Evolutionary conservation across 225 moss, liverwort and hornwort genomes (phyloP), one percentile per base, ranked within the genome.

Genomic region (Sphagnum tenellum): DNA sequence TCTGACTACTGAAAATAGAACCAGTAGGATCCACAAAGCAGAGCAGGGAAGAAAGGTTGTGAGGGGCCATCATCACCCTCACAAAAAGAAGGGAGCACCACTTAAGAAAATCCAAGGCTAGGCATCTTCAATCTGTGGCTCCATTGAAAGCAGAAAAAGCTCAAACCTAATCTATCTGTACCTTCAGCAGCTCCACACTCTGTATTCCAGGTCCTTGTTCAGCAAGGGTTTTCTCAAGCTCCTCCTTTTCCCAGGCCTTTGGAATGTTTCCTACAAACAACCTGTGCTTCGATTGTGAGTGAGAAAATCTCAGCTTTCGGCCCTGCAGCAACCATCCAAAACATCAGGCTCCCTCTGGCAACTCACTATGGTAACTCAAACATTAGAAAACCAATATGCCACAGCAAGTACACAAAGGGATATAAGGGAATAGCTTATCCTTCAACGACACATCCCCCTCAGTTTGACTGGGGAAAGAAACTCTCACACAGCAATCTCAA

Each of bases 161-260:
- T 29, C 8, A 56, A 11, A 44, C 44, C 8, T 46, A 5, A 45
- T 12, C 8, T 7, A 67, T 64, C 13, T 10, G 5, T 63, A 98
- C 98, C 90, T 93, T 92, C 52, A 98, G 76, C 65, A 98, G 89
- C 82, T 98, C 98, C 11, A 98, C 90, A 67, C 98, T 93, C 70
- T 98, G 98, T 64, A 93, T 98, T 70, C 98, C 98, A 70, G 98
- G 98, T 64, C 98, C 98, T 74, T 98, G 98, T 73, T 98, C 98
- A 62, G 85, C 80, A 9, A 98, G 70, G 52, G 93, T 80, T 81
- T 89, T 98, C 76, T 98, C 98, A 64, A 98, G 79, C 69, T 98
- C 98, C 76, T 98, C 98, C 68, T 98, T 98, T 57, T 93, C 98
- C 98, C 98, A 98, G 47, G 89, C 82, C 73, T 98, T 98, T 29